Base-by-base conservation (phyloP, 257 asterid genomes). In the Gynochthodes officinalis region DNA sequence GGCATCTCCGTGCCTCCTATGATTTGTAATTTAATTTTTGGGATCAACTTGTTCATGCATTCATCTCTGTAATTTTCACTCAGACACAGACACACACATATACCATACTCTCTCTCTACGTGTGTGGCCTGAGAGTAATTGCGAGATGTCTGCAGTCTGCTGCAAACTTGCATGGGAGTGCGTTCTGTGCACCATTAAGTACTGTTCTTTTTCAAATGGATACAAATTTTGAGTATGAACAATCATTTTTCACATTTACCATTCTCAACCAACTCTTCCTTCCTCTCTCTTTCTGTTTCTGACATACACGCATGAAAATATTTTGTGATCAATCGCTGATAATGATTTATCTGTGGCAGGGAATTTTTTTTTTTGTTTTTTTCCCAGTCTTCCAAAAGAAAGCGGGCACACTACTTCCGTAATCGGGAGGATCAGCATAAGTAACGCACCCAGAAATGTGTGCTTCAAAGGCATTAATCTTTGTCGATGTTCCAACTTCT, bases 1-100 rank as follows among this genome's bases (percentile, higher is more conserved):
- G 92, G 67, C 82, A 79, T 87, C 74, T 85, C 80, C 92, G 89
- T 87, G 92, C 82, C 73, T 39, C 50, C 60, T 73, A 37, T 76
- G 64, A 76, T 73, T 64, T 72, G 55, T 2, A 52, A 28, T 46
- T 57, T 23, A 70, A 55, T 46, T 61, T 39, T 30, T 16, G 43
- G 48, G 50, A 67, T 73, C 72, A 52, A 69, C 21, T 61, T 39
- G 52, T 49, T 63, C 25, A 21, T 63, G 25, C 48, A 27, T 54
- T 19, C 18, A 35, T 23, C 1, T 46, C 1, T 11, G 14, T 46
- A 4, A 13, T 46, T n/a, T n/a, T n/a, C 25, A 50, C n/a, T 32
- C 21, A 60, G 0, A 60, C 25, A 33, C 25, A 19, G 12, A 32
- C 49, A 46, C n/a, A n/a, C n/a, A n/a, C n/a, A n/a, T n/a, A n/a